Conservation (phyloP, 176 grass and related monocot genomes). For the Phoenix dactylifera region DNA sequence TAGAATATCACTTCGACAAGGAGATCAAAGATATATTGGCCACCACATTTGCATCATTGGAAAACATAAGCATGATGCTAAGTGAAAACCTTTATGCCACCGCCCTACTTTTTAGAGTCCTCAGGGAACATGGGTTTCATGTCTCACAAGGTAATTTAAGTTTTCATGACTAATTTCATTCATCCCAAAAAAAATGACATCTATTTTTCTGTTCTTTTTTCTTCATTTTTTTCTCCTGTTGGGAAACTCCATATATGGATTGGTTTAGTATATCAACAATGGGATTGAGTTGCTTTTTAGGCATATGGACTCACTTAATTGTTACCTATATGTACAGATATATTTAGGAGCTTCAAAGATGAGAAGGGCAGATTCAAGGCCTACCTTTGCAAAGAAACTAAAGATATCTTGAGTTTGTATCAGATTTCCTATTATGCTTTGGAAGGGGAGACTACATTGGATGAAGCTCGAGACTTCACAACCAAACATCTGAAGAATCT, state of each 20-base stretch:
- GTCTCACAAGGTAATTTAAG: conserved; percentile 25
- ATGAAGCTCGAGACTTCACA: conserved; percentile 18
- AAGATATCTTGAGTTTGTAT: conserved; percentile 23
- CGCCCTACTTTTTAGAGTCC: conserved; percentile 31
- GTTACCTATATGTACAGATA: background rate
- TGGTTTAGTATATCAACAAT: too few relatives aligned
- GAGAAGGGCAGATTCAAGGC: background rate
- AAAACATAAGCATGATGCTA: background rate
- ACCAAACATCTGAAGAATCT: background rate
- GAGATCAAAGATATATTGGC: conserved; percentile 20
- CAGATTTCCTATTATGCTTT: conserved; percentile 35
- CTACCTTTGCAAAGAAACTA: background rate
- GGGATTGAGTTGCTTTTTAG: too few relatives aligned
- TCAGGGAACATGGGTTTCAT: conserved; percentile 24
- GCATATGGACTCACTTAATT: too few relatives aligned
- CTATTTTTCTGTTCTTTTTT: too few relatives aligned
- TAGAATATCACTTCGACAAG: conserved; percentile 36
- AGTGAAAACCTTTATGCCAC: conserved; percentile 18
- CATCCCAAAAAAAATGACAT: too few relatives aligned
- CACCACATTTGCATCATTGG: conserved; percentile 4
- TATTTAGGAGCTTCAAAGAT: conserved; percentile 15
- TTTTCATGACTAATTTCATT: background rate
- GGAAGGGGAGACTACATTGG: conserved; percentile 15
- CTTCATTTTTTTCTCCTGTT: too few relatives aligned
- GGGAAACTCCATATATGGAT: too few relatives aligned